Conservation (phyloP, 305 asterid genomes). For the Fraxinus xanthoxyloides region DNA sequence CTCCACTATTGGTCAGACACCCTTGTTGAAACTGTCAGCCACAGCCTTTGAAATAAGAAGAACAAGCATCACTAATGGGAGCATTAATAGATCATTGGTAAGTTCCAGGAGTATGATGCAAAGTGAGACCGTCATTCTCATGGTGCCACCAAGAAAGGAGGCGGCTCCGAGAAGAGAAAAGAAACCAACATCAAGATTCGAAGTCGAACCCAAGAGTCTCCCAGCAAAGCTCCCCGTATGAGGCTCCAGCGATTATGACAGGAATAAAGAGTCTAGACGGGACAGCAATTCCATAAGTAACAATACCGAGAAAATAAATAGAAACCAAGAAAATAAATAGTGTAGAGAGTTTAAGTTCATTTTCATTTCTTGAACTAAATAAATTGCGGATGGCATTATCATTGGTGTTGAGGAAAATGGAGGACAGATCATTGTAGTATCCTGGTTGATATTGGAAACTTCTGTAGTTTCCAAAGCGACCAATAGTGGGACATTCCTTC, state of each 20-base stretch:
- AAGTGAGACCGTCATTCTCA: slow-evolving; percentile 96
- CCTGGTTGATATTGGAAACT: slow-evolving; percentile 70
- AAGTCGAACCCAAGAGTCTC: slow-evolving; percentile 48
- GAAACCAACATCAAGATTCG: slow-evolving; percentile 66
- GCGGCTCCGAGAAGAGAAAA: slow-evolving; percentile 91
- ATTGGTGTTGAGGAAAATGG: slow-evolving; percentile 80
- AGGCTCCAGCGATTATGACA: slow-evolving; percentile 90
- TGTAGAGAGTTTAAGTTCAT: slow-evolving; percentile 60
- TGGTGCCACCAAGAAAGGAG: slow-evolving; percentile 93
- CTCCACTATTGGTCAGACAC: slow-evolving; percentile 81
- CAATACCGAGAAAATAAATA: slow-evolving; percentile 64
- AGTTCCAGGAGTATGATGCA: slow-evolving; percentile 90
- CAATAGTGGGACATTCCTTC: slow-evolving; percentile 61
- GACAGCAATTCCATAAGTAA: slow-evolving; percentile 88
- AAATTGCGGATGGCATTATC: slow-evolving; percentile 91
- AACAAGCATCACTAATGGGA: slow-evolving; percentile 86
- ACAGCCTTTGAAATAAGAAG: slow-evolving; percentile 82
- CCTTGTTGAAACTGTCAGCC: slow-evolving; percentile 83
- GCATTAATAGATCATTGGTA: slow-evolving; percentile 77
- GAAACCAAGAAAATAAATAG: slow-evolving; percentile 68
- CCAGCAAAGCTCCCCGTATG: slow-evolving; percentile 84
- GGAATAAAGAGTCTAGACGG: slow-evolving; percentile 97
- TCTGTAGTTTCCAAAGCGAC: slow-evolving; percentile 73
- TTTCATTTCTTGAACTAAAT: slow-evolving; percentile 45
- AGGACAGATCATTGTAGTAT: slow-evolving; percentile 87